Percentiles rank a stretch among this genome's conserved stretches.
These are phyloP conservation scores for Orbilia brochopaga DNA, from an alignment of 2,329 filamentous ascomycete species.

Conservation along the genomic window DNA sequence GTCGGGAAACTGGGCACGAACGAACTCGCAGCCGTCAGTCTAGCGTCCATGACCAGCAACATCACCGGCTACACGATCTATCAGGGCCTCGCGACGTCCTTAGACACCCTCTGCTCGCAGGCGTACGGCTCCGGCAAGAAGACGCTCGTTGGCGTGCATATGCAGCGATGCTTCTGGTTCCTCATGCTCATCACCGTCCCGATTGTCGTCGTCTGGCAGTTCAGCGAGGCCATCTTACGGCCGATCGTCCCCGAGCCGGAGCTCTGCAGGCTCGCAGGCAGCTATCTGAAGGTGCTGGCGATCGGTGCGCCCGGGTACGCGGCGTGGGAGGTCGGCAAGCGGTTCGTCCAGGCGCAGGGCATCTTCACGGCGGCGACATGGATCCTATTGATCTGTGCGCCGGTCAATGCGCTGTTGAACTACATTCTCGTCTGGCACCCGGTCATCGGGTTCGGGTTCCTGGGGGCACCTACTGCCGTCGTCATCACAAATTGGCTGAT, in stretches of 20 bases:
- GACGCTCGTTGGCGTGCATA: conserved; percentile 82
- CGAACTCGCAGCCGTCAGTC: conserved; percentile 70
- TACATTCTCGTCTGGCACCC: conserved; percentile 60
- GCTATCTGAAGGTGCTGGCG: conserved; percentile 74
- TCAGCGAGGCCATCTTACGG: conserved; percentile 69
- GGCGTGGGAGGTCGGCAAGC: conserved; percentile 72
- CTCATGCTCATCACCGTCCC: conserved; percentile 74
- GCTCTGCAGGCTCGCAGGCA: conserved; percentile 73
- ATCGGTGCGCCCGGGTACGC: conserved; percentile 74
- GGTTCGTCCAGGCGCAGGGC: conserved; percentile 85
- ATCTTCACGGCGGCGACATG: conserved; percentile 84
- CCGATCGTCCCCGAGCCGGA: conserved; percentile 73
- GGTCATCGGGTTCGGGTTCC: conserved; percentile 68
- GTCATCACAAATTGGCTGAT: conserved; percentile 76
- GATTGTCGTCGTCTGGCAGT: conserved; percentile 73
- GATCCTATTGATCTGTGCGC: conserved; percentile 80
- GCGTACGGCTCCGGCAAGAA: conserved; percentile 91
- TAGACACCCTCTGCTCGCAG: conserved; percentile 92
- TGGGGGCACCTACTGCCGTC: conserved; percentile 80
- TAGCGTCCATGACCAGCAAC: conserved; percentile 78
- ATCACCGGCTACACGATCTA: conserved; percentile 79
- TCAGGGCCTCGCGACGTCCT: conserved; percentile 78
- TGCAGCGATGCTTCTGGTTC: conserved; percentile 81
- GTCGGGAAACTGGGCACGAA: conserved; percentile 76
- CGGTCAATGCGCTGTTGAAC: conserved; percentile 79